Conservation (phyloP, 164 flowering plant species). For the Kalanchoe fedtschenkoi region DNA sequence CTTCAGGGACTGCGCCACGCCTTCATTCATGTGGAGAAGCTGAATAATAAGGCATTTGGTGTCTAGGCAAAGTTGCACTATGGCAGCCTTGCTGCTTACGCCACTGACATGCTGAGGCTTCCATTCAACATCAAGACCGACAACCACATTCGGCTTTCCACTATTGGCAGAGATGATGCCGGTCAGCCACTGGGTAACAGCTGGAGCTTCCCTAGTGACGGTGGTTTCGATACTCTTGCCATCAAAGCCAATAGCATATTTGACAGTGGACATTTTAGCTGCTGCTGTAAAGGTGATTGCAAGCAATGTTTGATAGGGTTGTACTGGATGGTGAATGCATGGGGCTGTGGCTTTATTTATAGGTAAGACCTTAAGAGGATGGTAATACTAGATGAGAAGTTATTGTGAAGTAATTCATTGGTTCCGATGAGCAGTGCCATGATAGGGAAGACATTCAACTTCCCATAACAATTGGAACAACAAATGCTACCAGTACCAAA, state of each 20-base stretch:
- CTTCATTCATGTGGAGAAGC: conserved; percentile 13
- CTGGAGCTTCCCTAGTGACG: conserved; percentile 10
- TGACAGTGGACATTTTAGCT: too few relatives aligned
- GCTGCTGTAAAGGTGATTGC: too few relatives aligned
- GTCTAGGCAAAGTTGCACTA: conserved; percentile 15
- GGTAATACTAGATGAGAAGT: too few relatives aligned
- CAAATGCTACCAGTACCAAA: too few relatives aligned
- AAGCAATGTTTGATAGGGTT: too few relatives aligned
- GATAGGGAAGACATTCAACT: too few relatives aligned
- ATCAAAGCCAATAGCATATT: neutral
- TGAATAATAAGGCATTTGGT: conserved; percentile 18
- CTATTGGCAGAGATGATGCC: neutral
- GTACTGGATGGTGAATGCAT: too few relatives aligned
- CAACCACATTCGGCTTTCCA: neutral
- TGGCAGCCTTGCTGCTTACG: conserved; percentile 12
- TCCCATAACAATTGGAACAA: too few relatives aligned
- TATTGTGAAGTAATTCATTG: too few relatives aligned
- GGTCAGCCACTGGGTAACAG: conserved; percentile 11
- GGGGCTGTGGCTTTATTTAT: too few relatives aligned
- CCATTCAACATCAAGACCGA: conserved; percentile 16
- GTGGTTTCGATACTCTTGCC: conserved; percentile 17
- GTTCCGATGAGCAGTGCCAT: too few relatives aligned
- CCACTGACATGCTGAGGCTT: conserved; percentile 5
- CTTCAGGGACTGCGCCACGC: conserved; percentile 9
- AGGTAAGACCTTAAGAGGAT: too few relatives aligned